Base-by-base conservation (phyloP, 129 eudicot species). In the Rutidosis leptorrhynchoides region DNA sequence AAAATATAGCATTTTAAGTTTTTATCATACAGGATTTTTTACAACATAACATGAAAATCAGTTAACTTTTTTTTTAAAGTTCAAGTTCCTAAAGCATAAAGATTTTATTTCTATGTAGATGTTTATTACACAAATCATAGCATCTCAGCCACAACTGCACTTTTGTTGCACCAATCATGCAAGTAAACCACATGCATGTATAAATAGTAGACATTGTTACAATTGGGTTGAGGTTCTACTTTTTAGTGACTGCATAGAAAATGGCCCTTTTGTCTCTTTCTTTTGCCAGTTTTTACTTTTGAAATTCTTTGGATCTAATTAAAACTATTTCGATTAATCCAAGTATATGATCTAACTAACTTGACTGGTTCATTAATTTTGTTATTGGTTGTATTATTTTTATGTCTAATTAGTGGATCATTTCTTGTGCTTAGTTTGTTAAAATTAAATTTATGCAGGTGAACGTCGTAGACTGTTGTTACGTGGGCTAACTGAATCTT, bases 381-480 rank as follows among this genome's bases (percentile, higher is more conserved):
- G 4, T 14, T 37, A 37, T 37, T 30, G n/a, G n/a, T 29, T 29
- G 3, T 37, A 2, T 37, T 37, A 40, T 40, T 40, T 2, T 37
- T 7, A 2, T 6, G 21, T 55, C 37, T 35, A 26, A 33, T 37
- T 46, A 37, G 9, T 22, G 26, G 63, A 56, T 35, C 54, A 25
- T 7, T 56, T 30, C 5, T 26, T 40, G 11, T 57, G 55, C 5
- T 57, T 67, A 23, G 43, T 17, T 58, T 35, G 58, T 19, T 25
- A 33, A 27, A 65, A 55, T 70, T 20, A 27, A 65, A 55, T 70
- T 20, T 64, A 30, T 72, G 64, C 77, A 93, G 98, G 99, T 80
- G 99, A 94, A 52, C 76, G 97, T 22, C 95, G 97, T 33, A 81
- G 99, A 84, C 83, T 86, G 61, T 71, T 94, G 71, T 75, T 94